These are phyloP conservation scores for Phytophthora pinifolia DNA, from an alignment of 352 stramenopile genomes.

Conservation along the genomic window DNA sequence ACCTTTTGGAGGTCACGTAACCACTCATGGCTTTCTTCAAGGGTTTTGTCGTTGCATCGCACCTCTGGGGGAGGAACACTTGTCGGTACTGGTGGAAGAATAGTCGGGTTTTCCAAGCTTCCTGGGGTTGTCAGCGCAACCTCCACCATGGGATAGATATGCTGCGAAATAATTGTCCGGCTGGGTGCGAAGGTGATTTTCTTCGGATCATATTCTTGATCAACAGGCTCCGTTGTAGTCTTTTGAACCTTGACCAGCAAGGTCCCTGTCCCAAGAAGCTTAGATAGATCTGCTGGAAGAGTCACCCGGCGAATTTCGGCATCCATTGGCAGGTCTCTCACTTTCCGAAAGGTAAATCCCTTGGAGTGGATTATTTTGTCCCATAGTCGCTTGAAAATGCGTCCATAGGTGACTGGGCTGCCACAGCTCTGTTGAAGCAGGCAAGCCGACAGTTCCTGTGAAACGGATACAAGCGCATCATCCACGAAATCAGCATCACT, in stretches of 20 bases:
- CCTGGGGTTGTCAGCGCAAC: neutral
- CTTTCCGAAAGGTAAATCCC: slow-evolving; percentile 33
- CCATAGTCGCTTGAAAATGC: slow-evolving; percentile 44
- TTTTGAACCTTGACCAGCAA: slow-evolving; percentile 38
- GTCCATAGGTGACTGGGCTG: slow-evolving; percentile 30
- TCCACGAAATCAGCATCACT: slow-evolving; percentile 24
- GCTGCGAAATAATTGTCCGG: slow-evolving; percentile 57
- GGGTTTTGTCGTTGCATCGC: slow-evolving; percentile 16
- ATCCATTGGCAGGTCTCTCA: slow-evolving; percentile 26
- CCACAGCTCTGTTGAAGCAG: slow-evolving; percentile 21
- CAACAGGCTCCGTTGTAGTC: slow-evolving; percentile 5
- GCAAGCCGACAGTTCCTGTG: slow-evolving; percentile 35
- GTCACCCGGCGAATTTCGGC: slow-evolving; percentile 36
- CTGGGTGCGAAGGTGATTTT: slow-evolving; percentile 44
- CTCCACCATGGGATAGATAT: slow-evolving; percentile 43
- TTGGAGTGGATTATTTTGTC: slow-evolving; percentile 30
- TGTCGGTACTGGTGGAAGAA: slow-evolving; percentile 12
- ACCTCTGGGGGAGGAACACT: neutral
- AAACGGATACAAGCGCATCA: slow-evolving; percentile 24
- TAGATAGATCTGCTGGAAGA: slow-evolving; percentile 45
- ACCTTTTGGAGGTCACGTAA: slow-evolving; percentile 67
- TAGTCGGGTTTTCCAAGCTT: slow-evolving; percentile 1
- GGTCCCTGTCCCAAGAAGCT: slow-evolving; percentile 47
- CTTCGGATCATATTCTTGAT: slow-evolving; percentile 24
- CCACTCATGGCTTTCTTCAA: slow-evolving; percentile 44